Conservation (phyloP, 2,329 filamentous ascomycete genomes). For the Neofusicoccum ribis region DNA sequence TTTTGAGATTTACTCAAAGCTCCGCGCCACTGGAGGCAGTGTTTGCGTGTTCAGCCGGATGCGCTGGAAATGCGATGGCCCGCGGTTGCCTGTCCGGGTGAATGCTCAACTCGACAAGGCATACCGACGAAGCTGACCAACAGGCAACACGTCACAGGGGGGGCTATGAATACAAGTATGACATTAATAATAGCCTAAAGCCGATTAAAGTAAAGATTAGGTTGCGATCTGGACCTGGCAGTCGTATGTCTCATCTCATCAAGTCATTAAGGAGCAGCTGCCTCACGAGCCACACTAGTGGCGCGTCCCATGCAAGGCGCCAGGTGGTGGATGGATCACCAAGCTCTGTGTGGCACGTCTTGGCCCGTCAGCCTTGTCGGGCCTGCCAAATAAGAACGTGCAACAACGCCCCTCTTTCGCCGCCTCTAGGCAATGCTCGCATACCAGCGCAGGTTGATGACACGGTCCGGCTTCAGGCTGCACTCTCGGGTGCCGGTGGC, state of each 20-base stretch:
- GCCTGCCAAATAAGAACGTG: not conserved
- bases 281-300: not conserved
- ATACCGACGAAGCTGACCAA: not conserved
- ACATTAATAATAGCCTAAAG: not conserved
- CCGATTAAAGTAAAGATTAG: constrained; percentile 6
- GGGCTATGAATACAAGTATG: not conserved
- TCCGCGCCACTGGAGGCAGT: not conserved
- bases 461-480: not conserved
- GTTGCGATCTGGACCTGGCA: not conserved
- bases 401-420: not conserved
- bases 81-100: constrained; percentile 4
- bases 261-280: not conserved
- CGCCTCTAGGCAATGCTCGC: constrained; percentile 1
- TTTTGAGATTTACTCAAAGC: not conserved
- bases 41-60: not conserved
- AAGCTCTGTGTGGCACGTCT: constrained; percentile 9
- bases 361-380: not conserved
- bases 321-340: constrained; percentile 9
- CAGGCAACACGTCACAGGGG: not conserved
- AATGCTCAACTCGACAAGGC: not conserved
- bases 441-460: not conserved
- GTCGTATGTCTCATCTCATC: constrained; percentile 6
- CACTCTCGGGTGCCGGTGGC: not conserved
- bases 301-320: constrained; percentile 4
- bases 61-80: not conserved